Evolutionary conservation across 768 basidiomycete genomes (phyloP).

Genomic region (Lentinula detonsa): DNA sequence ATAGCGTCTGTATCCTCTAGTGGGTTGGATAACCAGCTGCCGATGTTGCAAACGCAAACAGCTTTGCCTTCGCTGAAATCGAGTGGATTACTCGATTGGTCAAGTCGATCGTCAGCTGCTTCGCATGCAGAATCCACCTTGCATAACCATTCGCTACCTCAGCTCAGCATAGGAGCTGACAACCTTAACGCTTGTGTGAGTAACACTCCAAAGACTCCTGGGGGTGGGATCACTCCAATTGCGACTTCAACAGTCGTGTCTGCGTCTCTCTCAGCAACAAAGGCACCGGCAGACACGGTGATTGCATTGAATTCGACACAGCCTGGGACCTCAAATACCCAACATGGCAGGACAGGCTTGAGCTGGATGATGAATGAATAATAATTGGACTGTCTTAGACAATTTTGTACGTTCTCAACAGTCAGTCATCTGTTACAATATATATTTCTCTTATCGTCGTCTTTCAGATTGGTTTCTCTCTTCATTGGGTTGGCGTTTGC

Average conservation of each 20-base stretch:
- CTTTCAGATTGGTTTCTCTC: too few relatives aligned
- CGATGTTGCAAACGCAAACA: conserved; percentile 2
- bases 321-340: neutral
- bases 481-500: too few relatives aligned
- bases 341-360: conserved; percentile 1
- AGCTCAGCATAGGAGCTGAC: neutral
- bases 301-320: neutral
- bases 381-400: neutral
- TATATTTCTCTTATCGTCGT: too few relatives aligned
- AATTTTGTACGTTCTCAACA: neutral
- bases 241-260: neutral
- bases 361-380: conserved; percentile 8
- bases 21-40: neutral
- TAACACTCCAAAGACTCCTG: neutral
- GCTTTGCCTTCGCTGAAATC: conserved; percentile 4
- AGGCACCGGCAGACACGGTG: neutral
- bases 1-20: neutral
- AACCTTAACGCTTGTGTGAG: neutral
- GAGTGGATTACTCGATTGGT: conserved; percentile 5
- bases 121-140: neutral
- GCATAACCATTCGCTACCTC: conserved; percentile 1
- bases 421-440: neutral
- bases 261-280: neutral
- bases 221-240: neutral
- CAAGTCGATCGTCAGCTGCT: neutral